Conservation (phyloP, 768 basidiomycete species). For the Auricularia cornea region DNA sequence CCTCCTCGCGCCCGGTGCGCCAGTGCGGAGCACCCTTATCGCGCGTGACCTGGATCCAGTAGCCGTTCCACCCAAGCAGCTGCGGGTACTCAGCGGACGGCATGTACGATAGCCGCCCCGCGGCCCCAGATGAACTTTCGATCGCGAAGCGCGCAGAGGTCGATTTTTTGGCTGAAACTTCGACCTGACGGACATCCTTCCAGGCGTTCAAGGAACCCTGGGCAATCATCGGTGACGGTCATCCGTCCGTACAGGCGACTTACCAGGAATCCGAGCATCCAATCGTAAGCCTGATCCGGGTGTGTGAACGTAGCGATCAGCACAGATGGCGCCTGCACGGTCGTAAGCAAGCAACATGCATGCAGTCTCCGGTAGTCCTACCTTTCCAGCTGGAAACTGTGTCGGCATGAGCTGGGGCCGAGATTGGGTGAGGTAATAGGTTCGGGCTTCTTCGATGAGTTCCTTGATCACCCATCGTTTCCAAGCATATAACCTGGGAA, state of each 20-base stretch:
- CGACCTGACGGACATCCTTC: slow-evolving; percentile 33
- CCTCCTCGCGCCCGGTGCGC: not conserved
- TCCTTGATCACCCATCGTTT: not conserved
- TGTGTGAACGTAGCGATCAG: slow-evolving; percentile 39
- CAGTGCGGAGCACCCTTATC: not conserved
- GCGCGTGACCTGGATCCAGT: slow-evolving; percentile 26
- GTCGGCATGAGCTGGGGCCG: not conserved
- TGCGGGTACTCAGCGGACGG: slow-evolving; percentile 34
- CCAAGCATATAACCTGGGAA: not conserved
- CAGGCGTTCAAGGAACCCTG: slow-evolving; percentile 24
- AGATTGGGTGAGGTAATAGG: not conserved
- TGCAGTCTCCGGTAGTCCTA: not conserved
- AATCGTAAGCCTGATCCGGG: slow-evolving; percentile 42
- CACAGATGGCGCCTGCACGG: not conserved
- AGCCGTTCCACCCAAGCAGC: slow-evolving; percentile 37
- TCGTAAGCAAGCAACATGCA: not conserved
- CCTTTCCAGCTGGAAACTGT: not conserved
- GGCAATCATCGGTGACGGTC: no score
- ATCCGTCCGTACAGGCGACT: no score
- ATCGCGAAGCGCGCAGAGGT: slow-evolving; percentile 31
- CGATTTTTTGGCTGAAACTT: slow-evolving; percentile 34
- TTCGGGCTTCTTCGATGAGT: not conserved
- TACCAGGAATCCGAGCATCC: slow-evolving; percentile 39
- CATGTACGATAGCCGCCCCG: slow-evolving; percentile 30
- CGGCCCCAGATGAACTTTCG: slow-evolving; percentile 11